These are phyloP conservation scores for Pseudisothecium myosuroides DNA, from an alignment of 225 moss, liverwort and hornwort genomes.

Conservation along the genomic window DNA sequence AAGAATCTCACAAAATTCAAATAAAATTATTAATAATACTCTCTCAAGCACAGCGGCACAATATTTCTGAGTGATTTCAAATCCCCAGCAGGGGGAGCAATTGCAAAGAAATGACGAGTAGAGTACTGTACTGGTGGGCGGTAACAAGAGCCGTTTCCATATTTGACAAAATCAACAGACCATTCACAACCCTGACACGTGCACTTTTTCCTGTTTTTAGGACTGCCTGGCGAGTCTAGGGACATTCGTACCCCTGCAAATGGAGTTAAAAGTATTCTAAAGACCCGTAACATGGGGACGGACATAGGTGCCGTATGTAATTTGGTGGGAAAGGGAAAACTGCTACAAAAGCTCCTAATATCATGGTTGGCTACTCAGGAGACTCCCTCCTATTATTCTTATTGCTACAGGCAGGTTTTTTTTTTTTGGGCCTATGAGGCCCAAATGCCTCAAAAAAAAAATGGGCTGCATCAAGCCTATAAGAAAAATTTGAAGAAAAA, in stretches of 20 bases:
- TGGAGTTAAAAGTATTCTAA: not conserved
- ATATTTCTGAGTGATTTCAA: not conserved
- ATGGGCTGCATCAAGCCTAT: no score
- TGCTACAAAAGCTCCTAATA: not conserved
- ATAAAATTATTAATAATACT: not conserved
- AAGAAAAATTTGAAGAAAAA: no score
- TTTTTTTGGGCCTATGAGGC: no score
- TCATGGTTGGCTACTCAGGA: not conserved
- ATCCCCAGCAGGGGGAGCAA: not conserved
- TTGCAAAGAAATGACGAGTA: not conserved
- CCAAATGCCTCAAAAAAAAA: no score
- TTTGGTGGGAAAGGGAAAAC: not conserved
- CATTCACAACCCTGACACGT: not conserved
- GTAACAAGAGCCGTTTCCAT: not conserved
- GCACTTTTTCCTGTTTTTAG: not conserved
- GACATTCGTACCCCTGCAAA: not conserved
- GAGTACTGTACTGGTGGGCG: not conserved
- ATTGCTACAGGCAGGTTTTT: not conserved
- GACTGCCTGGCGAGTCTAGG: not conserved
- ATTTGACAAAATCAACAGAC: not conserved
- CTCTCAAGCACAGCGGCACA: not conserved
- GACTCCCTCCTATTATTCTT: not conserved
- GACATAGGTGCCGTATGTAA: not conserved
- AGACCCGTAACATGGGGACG: not conserved
- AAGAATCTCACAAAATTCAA: not conserved